phyloP scores from a whole-genome alignment of 495 filamentous ascomycete species.

The Penicillium waksmanii region DNA sequence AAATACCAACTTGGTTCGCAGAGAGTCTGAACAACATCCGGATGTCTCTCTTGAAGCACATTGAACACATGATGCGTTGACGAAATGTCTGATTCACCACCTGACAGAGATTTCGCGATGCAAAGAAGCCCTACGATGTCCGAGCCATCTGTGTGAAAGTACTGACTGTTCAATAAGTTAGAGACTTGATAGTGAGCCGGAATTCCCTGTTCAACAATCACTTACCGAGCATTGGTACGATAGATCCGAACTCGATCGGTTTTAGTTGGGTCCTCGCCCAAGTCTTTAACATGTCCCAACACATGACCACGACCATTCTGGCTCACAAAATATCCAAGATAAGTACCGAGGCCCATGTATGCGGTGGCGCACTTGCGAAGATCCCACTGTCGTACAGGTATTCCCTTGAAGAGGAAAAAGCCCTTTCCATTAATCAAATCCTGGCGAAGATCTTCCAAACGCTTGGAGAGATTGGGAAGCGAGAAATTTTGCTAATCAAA shows the following conservation, averaged over 20 bases:
- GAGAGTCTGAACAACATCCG: conserved; percentile 73
- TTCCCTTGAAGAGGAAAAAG: conserved; percentile 85
- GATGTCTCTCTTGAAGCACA: conserved; percentile 67
- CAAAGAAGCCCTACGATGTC: conserved; percentile 83
- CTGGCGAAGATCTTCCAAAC: conserved; percentile 60
- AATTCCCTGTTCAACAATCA: not conserved
- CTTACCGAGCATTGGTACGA: conserved; percentile 79
- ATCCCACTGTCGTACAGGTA: conserved; percentile 79
- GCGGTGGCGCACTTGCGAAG: conserved; percentile 78
- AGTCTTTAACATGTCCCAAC: conserved; percentile 87
- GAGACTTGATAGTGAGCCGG: not conserved
- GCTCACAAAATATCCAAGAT: conserved; percentile 82
- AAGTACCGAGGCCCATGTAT: conserved; percentile 88
- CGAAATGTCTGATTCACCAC: conserved; percentile 81
- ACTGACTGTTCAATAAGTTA: conserved; percentile 48
- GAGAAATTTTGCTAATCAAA: conserved; percentile 49
- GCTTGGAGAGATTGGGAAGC: conserved; percentile 61
- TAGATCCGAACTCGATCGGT: conserved; percentile 88
- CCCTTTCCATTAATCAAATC: conserved; percentile 84
- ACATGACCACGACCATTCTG: conserved; percentile 90
- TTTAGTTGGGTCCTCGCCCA: conserved; percentile 78
- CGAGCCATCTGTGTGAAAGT: conserved; percentile 79
- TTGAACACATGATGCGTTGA: conserved; percentile 80
- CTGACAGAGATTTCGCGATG: conserved; percentile 70
- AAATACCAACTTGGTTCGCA: conserved; percentile 82